Conservation (phyloP, 2,329 filamentous ascomycete species). For the Aspergillus tanneri region DNA sequence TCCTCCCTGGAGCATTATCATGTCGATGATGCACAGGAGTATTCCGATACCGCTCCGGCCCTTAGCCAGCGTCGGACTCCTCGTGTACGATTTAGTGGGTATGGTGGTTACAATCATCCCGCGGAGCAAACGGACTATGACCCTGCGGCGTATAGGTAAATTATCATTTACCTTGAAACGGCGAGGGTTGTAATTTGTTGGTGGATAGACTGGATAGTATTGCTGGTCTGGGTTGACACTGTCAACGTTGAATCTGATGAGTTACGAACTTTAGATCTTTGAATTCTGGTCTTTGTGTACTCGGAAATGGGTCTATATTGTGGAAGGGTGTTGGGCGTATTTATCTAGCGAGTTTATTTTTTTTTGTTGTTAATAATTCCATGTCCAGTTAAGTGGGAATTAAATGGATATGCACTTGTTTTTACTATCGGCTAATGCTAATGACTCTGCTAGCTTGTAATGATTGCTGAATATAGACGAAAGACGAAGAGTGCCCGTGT, state of each 20-base stretch:
- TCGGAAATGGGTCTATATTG: not conserved
- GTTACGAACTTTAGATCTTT: constrained; percentile 7
- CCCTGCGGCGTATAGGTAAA: constrained; percentile 31
- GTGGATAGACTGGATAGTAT: not conserved
- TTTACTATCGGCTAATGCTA: no score
- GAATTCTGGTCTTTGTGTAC: not conserved
- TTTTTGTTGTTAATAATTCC: not conserved
- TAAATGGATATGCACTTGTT: no score
- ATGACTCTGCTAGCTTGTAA: no score
- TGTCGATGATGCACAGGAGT: constrained; percentile 28
- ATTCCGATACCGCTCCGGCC: constrained; percentile 28
- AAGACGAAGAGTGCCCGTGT: not conserved
- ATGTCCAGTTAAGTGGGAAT: no score
- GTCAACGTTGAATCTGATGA: constrained; percentile 11
- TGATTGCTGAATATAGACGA: no score
- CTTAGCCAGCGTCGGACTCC: constrained; percentile 19
- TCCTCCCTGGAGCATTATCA: constrained; percentile 23
- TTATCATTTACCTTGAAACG: not conserved
- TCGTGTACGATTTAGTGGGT: constrained; percentile 23
- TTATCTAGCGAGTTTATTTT: not conserved
- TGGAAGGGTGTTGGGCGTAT: constrained; percentile 17
- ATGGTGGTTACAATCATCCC: constrained; percentile 26
- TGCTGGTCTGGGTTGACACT: not conserved
- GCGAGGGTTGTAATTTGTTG: not conserved
- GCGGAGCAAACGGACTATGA: constrained; percentile 39